Conservation (phyloP, 148 eudicot genomes). For the Limonium bicolor region DNA sequence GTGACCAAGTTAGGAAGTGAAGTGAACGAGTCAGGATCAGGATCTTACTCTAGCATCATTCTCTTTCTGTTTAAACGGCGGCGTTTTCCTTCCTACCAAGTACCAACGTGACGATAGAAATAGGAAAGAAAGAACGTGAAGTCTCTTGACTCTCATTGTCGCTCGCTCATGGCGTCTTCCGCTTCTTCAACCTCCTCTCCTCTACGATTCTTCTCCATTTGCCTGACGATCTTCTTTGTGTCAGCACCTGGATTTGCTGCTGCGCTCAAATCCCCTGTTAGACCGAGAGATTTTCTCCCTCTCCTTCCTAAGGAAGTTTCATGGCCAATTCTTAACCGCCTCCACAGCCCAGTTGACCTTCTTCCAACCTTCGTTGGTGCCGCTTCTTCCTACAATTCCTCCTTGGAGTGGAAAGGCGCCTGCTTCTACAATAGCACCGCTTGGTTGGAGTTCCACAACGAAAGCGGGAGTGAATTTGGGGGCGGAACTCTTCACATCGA, state of each 20-base stretch:
- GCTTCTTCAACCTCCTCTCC: constrained; percentile 3
- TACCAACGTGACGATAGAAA: neutral
- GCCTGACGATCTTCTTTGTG: neutral
- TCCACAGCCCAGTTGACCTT: constrained; percentile 50
- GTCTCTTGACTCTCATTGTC: constrained; percentile 1
- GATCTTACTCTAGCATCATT: too few relatives aligned
- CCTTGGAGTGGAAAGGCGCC: constrained; percentile 75
- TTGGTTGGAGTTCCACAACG: constrained; percentile 85
- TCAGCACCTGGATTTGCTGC: neutral
- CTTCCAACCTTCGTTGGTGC: constrained; percentile 77
- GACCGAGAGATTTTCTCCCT: constrained; percentile 47
- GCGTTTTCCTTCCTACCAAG: constrained; percentile 9
- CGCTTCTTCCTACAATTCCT: constrained; percentile 19
- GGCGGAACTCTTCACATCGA: constrained; percentile 97
- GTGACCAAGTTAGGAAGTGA: too few relatives aligned
- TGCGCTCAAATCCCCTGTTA: constrained; percentile 32
- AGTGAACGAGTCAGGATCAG: too few relatives aligned
- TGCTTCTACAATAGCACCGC: constrained; percentile 78
- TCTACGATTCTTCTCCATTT: neutral
- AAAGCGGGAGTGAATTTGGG: constrained; percentile 52
- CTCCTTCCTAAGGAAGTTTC: constrained; percentile 47
- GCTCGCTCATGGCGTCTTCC: constrained; percentile 8
- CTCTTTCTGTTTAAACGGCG: neutral
- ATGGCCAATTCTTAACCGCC: constrained; percentile 47
- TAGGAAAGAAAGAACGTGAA: neutral